A percentile compares a stretch with the other conserved stretches of the same genome.
Evolutionary conservation across 345 rosid genomes (phyloP).

Genomic region (Xanthoceras sorbifolium): DNA sequence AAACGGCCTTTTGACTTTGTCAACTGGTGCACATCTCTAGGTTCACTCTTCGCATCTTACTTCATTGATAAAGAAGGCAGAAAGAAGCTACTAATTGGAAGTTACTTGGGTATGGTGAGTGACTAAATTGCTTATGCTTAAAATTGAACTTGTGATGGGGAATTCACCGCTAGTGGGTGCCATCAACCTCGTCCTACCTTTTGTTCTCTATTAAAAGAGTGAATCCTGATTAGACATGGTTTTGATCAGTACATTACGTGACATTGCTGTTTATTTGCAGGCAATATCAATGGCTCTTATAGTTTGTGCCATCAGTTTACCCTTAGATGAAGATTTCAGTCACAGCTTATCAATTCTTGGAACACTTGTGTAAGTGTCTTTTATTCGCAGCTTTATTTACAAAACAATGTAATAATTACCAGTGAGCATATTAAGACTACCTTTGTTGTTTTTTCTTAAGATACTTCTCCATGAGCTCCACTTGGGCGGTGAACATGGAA

Average conservation of each 20-base stretch:
- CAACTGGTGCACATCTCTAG: constrained; percentile 33
- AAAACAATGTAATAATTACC: not conserved
- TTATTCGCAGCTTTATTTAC: not conserved
- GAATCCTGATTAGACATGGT: not conserved
- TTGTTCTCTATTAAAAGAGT: not conserved
- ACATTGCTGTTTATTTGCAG: constrained; percentile 42
- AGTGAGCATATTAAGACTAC: not conserved
- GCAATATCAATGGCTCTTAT: constrained; percentile 67
- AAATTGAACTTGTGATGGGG: constrained; percentile 1
- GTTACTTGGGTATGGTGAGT: constrained; percentile 80
- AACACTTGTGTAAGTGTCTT: constrained; percentile 59
- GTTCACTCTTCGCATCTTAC: constrained; percentile 64
- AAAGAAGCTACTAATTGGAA: constrained; percentile 62
- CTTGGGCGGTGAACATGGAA: not conserved
- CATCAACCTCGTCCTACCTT: not conserved
- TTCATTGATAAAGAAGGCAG: constrained; percentile 74
- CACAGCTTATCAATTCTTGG: constrained; percentile 70
- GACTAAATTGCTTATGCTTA: constrained; percentile 11
- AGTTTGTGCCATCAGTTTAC: constrained; percentile 55
- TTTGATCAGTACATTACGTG: constrained; percentile 6
- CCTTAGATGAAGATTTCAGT: constrained; percentile 60
- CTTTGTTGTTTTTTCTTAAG: not conserved
- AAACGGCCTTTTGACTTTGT: constrained; percentile 14
- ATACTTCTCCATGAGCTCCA: not conserved
- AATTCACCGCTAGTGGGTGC: not conserved